Evolutionary conservation across 169 alveolate species (phyloP).

Genomic region (Perkinsus marinus): DNA sequence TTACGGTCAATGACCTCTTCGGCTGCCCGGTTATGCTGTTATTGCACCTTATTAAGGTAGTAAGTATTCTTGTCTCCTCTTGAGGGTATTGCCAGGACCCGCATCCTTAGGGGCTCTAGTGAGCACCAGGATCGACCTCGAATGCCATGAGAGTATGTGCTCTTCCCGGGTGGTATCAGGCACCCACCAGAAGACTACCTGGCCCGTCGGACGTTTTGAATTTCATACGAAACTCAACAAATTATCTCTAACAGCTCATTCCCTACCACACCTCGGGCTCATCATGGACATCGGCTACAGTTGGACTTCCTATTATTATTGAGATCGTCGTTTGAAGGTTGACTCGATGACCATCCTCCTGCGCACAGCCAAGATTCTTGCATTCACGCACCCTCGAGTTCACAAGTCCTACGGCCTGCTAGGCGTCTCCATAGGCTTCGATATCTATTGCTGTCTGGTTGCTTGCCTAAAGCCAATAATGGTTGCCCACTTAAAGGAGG

Average conservation of each 20-base stretch:
- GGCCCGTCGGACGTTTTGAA: conserved; percentile 21
- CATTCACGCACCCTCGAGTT: conserved; percentile 22
- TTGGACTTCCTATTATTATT: conserved; percentile 9
- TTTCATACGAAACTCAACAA: conserved; percentile 41
- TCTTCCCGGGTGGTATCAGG: not conserved
- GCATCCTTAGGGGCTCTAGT: no score
- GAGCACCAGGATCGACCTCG: not conserved
- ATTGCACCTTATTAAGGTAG: not conserved
- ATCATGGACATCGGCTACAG: conserved; percentile 21
- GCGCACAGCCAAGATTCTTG: not conserved
- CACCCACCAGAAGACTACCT: not conserved
- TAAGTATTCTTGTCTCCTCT: no score
- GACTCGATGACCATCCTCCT: conserved; percentile 4
- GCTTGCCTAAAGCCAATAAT: not conserved
- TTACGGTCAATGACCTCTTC: not conserved
- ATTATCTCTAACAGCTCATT: not conserved
- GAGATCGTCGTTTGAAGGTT: conserved; percentile 8
- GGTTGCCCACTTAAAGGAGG: conserved; percentile 14
- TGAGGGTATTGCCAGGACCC: no score
- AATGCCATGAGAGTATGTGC: not conserved
- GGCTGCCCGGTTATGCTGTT: not conserved
- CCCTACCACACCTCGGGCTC: not conserved
- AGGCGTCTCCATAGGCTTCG: no score
- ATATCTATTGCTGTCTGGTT: conserved; percentile 19
- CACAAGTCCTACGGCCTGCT: not conserved